Conservation (phyloP, 176 grass and related monocot genomes). For the Tillandsia fasciculata region DNA sequence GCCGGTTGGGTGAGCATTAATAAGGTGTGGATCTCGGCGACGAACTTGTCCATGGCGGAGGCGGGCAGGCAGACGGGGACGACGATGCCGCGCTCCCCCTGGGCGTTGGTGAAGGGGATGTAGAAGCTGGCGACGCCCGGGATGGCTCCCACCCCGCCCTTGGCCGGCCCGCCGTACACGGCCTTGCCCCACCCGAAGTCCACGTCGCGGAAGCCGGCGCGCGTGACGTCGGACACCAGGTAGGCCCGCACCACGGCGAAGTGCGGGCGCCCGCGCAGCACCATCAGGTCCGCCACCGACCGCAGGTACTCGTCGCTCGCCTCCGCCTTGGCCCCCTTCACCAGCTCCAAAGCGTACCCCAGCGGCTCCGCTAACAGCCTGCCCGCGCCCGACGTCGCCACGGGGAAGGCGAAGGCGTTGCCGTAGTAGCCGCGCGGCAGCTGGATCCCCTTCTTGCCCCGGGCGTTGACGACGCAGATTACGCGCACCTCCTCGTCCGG, state of each 20-base stretch:
- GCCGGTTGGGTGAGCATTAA: constrained; percentile 16
- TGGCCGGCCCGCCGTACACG: constrained; percentile 52
- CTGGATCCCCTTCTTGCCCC: constrained; percentile 29
- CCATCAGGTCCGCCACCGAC: constrained; percentile 60
- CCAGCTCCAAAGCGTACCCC: constrained; percentile 46
- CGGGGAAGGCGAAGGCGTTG: constrained; percentile 66
- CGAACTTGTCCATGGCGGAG: constrained; percentile 54
- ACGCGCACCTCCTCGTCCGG: constrained; percentile 74
- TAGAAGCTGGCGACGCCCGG: constrained; percentile 65
- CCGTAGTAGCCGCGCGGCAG: constrained; percentile 71
- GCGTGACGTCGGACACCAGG: constrained; percentile 49
- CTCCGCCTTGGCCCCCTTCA: constrained; percentile 55
- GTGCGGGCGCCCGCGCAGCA: constrained; percentile 43
- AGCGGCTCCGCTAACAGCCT: constrained; percentile 38
- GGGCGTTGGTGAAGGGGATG: constrained; percentile 47
- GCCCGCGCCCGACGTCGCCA: constrained; percentile 36
- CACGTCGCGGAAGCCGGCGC: constrained; percentile 51
- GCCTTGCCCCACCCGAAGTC: constrained; percentile 89
- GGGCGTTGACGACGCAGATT: constrained; percentile 55
- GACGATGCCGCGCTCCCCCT: constrained; percentile 53
- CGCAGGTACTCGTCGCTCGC: constrained; percentile 54
- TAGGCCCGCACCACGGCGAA: constrained; percentile 69
- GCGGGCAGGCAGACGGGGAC: constrained; percentile 60
- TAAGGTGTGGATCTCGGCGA: constrained; percentile 36
- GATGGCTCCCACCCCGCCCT: constrained; percentile 52